These are phyloP conservation scores for Erysimum pusillum DNA, from an alignment of 441 rosid species.

Conservation along the genomic window DNA sequence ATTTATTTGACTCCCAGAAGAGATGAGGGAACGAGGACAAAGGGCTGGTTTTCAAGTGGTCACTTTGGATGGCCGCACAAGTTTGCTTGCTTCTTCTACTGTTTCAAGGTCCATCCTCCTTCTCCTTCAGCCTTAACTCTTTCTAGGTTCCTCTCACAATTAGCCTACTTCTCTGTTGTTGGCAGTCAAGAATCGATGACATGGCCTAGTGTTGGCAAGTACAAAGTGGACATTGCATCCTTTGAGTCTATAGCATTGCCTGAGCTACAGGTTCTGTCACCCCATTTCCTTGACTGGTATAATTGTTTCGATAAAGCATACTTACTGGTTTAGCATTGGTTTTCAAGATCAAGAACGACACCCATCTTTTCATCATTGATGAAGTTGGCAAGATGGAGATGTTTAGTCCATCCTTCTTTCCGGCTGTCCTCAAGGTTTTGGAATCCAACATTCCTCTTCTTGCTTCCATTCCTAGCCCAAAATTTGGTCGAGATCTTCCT, in stretches of 20 bases:
- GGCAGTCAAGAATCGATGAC: slow-evolving; percentile 62
- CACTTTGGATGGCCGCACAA: slow-evolving; percentile 66
- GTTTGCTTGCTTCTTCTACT: slow-evolving; percentile 63
- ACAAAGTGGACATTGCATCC: slow-evolving; percentile 70
- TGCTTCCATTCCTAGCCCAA: slow-evolving; percentile 73
- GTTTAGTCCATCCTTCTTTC: slow-evolving; percentile 70
- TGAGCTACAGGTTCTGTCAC: slow-evolving; percentile 61
- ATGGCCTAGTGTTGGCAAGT: slow-evolving; percentile 84
- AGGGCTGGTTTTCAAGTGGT: slow-evolving; percentile 77
- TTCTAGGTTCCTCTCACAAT: slow-evolving; percentile 1
- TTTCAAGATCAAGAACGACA: slow-evolving; percentile 61
- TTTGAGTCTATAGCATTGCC: slow-evolving; percentile 79
- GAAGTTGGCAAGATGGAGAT: slow-evolving; percentile 87
- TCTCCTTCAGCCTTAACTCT: neutral
- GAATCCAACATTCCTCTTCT: slow-evolving; percentile 63
- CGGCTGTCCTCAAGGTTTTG: slow-evolving; percentile 67
- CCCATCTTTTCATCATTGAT: slow-evolving; percentile 71
- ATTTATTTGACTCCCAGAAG: slow-evolving; percentile 47
- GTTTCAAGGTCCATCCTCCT: slow-evolving; percentile 53
- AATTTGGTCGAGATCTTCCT: slow-evolving; percentile 63
- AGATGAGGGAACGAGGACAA: slow-evolving; percentile 61
- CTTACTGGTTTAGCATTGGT: neutral
- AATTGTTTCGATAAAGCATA: neutral
- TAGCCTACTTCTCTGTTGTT: slow-evolving; percentile 31
- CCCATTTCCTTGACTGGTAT: neutral